Evolutionary conservation across 2,329 filamentous ascomycete genomes (phyloP).

Genomic region (Setomelanomma holmii): DNA sequence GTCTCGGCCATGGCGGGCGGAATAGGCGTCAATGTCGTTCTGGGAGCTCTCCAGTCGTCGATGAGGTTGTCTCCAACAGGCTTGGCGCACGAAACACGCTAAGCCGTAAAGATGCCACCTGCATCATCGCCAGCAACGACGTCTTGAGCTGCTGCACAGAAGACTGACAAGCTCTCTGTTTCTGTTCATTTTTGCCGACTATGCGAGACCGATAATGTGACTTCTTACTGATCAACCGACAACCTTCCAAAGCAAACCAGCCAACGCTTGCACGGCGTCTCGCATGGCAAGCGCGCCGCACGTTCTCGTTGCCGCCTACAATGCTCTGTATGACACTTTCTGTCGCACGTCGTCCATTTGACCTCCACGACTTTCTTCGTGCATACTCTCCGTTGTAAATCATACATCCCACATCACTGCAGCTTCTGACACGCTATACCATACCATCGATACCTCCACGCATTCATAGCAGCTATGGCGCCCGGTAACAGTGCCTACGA

Average conservation of each 20-base stretch:
- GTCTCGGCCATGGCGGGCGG: constrained; percentile 47
- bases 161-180: not conserved
- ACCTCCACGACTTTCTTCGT: constrained; percentile 10
- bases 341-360: constrained; percentile 18
- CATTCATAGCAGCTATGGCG: constrained; percentile 25
- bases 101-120: constrained; percentile 5
- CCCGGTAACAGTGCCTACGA: constrained; percentile 24
- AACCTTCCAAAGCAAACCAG: not conserved
- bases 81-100: constrained; percentile 14
- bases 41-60: constrained; percentile 18
- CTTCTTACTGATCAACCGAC: not conserved
- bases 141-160: not conserved
- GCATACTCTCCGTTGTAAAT: constrained; percentile 5
- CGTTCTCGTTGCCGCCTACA: constrained; percentile 24
- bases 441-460: not conserved
- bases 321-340: constrained; percentile 19
- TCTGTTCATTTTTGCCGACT: constrained; percentile 3
- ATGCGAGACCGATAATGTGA: not conserved
- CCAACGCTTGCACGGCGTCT: not conserved
- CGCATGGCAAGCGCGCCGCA: constrained; percentile 7
- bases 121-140: constrained; percentile 14
- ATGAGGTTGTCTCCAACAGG: constrained; percentile 22
- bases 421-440: constrained; percentile 1
- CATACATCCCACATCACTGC: constrained; percentile 4
- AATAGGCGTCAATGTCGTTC: constrained; percentile 33